Evolutionary conservation across 345 rosid species (phyloP), one percentile per base, ranked within the genome.

Genomic region (Erucastrum elatum): DNA sequence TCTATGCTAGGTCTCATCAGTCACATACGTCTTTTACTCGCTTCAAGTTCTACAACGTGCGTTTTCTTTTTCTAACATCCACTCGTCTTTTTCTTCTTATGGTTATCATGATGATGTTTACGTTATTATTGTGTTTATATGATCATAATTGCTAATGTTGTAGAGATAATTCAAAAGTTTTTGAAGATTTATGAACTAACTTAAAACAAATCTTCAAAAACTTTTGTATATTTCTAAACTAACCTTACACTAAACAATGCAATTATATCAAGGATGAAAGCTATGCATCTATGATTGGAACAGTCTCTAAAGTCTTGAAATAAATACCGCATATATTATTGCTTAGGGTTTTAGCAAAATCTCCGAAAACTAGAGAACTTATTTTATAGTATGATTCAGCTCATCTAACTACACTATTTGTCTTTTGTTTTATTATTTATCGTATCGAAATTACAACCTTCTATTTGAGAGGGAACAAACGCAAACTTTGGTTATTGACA

Each of bases 1-100:
- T 58, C 64, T 81, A 74, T 80, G 88, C 85, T 86, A 76, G 86
- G 88, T 86, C 81, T 78, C 65, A 73, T 79, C 82, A 78, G 29
- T 71, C 73, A 72, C 66, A 31, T 39, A 67, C 64, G 56, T 78
- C 64, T 44, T 78, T 72, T 64, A 64, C 70, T 15, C 49, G 25
- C 30, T 30, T 33, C 64, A 74, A 46, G 35, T 56, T 44, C 46
- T 62, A 68, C 71, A 74, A 74, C 79, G 82, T 80, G 70, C 83
- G 79, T 69, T 80, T 62, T 63, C 51, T 67, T 78, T 77, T 60
- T 60, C 33, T 26, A 60, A 4, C 64, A 59, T 60, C 64, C 63
- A 58, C 6, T 58, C 63, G 25, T 74, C 60, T 67, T 78, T 77
- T 16, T 15, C 8, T 10, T 26, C 15, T 60, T 72, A 30, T 33